These are phyloP conservation scores for Iberis pinnata DNA, from an alignment of 345 rosid genomes.

Conservation along the genomic window DNA sequence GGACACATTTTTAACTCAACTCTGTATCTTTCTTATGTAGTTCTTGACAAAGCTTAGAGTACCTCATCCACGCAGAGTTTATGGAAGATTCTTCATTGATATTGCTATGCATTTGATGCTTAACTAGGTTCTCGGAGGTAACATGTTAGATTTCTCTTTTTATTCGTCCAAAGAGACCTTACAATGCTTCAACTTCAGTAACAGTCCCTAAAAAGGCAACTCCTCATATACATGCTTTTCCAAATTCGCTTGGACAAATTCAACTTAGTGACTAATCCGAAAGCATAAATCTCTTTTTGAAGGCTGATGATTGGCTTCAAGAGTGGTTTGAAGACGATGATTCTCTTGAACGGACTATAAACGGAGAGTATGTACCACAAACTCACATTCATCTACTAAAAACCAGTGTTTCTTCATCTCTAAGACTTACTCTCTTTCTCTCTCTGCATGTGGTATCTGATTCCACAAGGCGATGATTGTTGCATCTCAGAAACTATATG, in stretches of 20 bases:
- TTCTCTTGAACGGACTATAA: slow-evolving; percentile 69
- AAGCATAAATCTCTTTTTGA: slow-evolving; percentile 8
- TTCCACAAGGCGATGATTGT: slow-evolving; percentile 42
- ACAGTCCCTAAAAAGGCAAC: neutral
- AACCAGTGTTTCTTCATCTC: neutral
- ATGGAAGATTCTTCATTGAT: slow-evolving; percentile 73
- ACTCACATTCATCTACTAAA: neutral
- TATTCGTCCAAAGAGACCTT: neutral
- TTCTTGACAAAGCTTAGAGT: slow-evolving; percentile 78
- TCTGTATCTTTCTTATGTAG: slow-evolving; percentile 39
- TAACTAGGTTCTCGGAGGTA: slow-evolving; percentile 85
- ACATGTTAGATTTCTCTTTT: slow-evolving; percentile 51
- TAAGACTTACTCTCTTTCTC: slow-evolving; percentile 4
- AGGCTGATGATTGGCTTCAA: slow-evolving; percentile 37
- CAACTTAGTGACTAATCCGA: neutral
- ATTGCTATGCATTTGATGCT: slow-evolving; percentile 80
- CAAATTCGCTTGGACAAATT: slow-evolving; percentile 38
- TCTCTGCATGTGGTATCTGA: slow-evolving; percentile 61
- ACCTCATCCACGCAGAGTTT: slow-evolving; percentile 86
- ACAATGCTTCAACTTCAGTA: neutral
- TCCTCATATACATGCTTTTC: neutral
- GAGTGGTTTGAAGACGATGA: slow-evolving; percentile 56
- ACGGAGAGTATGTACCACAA: slow-evolving; percentile 60
- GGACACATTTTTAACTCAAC: too few species aligned
- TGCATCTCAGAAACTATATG: slow-evolving; percentile 42